These are phyloP conservation scores for Cystobasidiopsis lactophilus DNA, from an alignment of 768 basidiomycete species.

Conservation along the genomic window DNA sequence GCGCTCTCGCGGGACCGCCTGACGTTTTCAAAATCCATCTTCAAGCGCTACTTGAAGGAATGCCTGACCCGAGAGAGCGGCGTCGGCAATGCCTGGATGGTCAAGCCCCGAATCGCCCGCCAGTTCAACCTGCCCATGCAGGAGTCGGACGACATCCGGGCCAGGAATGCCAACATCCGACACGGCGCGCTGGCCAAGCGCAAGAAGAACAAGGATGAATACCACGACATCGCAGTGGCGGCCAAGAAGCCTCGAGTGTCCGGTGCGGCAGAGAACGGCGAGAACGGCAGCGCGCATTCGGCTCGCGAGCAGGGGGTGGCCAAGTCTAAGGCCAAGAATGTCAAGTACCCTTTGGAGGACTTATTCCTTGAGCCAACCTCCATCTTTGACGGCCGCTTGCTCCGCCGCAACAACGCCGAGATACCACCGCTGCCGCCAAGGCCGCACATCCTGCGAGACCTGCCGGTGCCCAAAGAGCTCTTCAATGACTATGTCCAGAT, in stretches of 20 bases:
- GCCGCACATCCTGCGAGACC: conserved; percentile 8
- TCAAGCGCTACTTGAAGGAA: conserved; percentile 86
- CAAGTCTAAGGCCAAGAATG: conserved; percentile 2
- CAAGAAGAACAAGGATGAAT: conserved; percentile 34
- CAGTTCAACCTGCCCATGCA: conserved; percentile 63
- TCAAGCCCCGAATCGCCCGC: conserved; percentile 62
- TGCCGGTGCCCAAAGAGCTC: conserved; percentile 19
- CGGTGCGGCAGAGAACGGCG: background rate
- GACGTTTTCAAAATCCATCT: conserved; percentile 87
- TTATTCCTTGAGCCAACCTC: conserved; percentile 40
- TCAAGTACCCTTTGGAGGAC: conserved; percentile 85
- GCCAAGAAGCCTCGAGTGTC: background rate
- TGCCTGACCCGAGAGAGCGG: conserved; percentile 81
- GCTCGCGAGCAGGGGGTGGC: background rate
- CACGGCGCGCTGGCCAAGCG: conserved; percentile 79
- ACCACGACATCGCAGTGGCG: background rate
- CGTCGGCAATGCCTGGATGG: conserved; percentile 86
- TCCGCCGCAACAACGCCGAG: conserved; percentile 14
- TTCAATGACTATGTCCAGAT: conserved; percentile 75
- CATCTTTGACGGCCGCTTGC: conserved; percentile 17
- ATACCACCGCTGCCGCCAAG: conserved; percentile 14
- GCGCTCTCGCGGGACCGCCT: conserved; percentile 83
- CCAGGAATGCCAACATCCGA: conserved; percentile 54
- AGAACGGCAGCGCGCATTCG: background rate
- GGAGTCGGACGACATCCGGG: conserved; percentile 66